Evolutionary conservation across 805 yeast species (phyloP), one percentile per base, ranked within the genome.

Genomic region (Starmerella bacillaris): DNA sequence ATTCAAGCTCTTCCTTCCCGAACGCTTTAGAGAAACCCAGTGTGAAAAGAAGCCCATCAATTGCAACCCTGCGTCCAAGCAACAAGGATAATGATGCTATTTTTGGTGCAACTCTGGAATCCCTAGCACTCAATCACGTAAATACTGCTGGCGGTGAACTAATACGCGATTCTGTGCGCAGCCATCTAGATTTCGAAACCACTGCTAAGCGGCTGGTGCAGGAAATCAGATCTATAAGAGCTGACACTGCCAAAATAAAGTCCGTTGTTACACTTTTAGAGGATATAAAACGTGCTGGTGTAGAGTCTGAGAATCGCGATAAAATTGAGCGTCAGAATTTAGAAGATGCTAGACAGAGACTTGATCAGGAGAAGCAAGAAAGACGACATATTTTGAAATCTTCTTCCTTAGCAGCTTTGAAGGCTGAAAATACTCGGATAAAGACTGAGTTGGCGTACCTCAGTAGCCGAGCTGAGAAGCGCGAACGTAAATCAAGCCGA

Each of bases 81-180:
- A 19, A 35, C 16, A 5, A 16, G 22, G 30, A 30, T 19, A 20
- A 35, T n/a, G 46, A 42, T 21, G 50, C 60, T 2, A 43, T 57
- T 2, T 57, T 56, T 35, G 61, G 61, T 17, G 47, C 43, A 28
- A 38, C 55, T 7, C 39, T 56, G 30, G 60, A 57, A 19, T 49
- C 54, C 12, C 42, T 57, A 32, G 50, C 59, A 6, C 39, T 56
- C 24, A 54, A 49, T 21, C 57, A 56, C 37, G 50, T 56, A 3
- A 44, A 48, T 17, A 47, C 48, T 37, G 48, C 56, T 17, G 57
- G 55, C 15, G 59, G 59, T n/a, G 36, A 49, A 18, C 42, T 53
- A 24, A 44, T 55, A 44, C 48, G 50, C 37, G 46, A 55, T n/a
- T 47, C 53, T 5, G 44, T 55, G 11, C 43, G 44, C 18, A 40